Conservation (phyloP, 805 yeast species). For the Pichia occidentalis region DNA sequence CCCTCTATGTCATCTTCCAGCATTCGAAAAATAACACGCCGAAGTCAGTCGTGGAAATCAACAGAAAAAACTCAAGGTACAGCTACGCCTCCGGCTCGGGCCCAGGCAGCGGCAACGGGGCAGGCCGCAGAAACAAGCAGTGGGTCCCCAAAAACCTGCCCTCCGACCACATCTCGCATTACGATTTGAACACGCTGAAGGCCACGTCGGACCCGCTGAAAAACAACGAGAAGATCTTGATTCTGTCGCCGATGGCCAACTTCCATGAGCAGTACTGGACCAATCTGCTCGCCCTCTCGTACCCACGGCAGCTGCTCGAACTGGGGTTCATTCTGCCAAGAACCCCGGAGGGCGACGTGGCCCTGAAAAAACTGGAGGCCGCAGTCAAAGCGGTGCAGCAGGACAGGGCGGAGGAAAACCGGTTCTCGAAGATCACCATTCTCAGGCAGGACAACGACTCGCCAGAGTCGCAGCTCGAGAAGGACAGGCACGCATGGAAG, state of each 20-base stretch:
- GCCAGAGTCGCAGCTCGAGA: conserved; percentile 66
- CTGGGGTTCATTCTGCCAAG: conserved; percentile 91
- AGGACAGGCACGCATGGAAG: conserved; percentile 80
- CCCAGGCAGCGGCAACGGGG: too few relatives aligned
- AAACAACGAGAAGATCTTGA: conserved; percentile 75
- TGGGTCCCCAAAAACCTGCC: conserved; percentile 57
- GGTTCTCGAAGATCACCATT: conserved; percentile 80
- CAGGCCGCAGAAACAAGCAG: neutral
- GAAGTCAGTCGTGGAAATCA: too few relatives aligned
- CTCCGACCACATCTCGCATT: conserved; percentile 71
- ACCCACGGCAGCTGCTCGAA: conserved; percentile 80
- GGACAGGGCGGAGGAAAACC: conserved; percentile 43
- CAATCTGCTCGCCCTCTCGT: conserved; percentile 64
- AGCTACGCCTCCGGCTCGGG: too few relatives aligned
- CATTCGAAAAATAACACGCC: too few relatives aligned
- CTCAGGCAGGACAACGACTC: conserved; percentile 86
- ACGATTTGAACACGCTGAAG: conserved; percentile 73
- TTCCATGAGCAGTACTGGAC: conserved; percentile 87
- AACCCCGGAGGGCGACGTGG: conserved; percentile 71
- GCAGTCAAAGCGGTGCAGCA: conserved; percentile 71
- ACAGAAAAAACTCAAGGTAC: too few relatives aligned
- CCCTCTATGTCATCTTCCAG: too few relatives aligned
- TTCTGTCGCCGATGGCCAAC: conserved; percentile 84
- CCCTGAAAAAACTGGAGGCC: conserved; percentile 61
- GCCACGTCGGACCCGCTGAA: conserved; percentile 65